phyloP scores from a whole-genome alignment of 306 rosid species.

The Citrullus amarus region DNA sequence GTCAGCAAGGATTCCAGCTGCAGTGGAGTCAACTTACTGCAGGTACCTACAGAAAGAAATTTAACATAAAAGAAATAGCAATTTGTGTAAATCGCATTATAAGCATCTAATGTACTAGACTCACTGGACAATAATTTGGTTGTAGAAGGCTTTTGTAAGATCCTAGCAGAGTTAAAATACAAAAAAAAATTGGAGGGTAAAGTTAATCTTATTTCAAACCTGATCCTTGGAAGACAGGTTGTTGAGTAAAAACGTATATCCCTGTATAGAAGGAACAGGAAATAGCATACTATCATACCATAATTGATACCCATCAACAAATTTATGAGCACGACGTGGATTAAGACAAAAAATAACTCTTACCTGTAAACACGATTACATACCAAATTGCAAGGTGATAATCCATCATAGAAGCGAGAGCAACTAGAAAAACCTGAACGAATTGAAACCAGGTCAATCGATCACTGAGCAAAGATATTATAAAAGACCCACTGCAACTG shows the following conservation, averaged over 20 bases:
- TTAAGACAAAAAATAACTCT: conserved; percentile 11
- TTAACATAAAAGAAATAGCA: not conserved
- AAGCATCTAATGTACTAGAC: not conserved
- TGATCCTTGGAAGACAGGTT: conserved; percentile 56
- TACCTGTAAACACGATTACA: conserved; percentile 52
- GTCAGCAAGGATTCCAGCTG: conserved; percentile 77
- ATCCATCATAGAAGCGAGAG: conserved; percentile 60
- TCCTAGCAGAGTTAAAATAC: not conserved
- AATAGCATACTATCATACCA: conserved; percentile 7
- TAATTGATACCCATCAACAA: not conserved
- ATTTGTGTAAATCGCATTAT: conserved; percentile 11
- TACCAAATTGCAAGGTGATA: conserved; percentile 74
- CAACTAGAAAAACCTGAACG: conserved; percentile 67
- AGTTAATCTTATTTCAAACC: conserved; percentile 33
- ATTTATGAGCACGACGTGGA: not conserved
- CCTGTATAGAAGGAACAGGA: conserved; percentile 31
- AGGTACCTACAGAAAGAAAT: conserved; percentile 34
- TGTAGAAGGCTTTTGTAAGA: not conserved
- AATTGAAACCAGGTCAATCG: conserved; percentile 6
- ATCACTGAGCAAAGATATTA: conserved; percentile 7
- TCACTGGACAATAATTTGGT: not conserved
- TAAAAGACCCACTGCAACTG: not conserved
- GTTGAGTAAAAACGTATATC: conserved; percentile 62
- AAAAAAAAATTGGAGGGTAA: not conserved
- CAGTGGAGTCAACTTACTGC: conserved; percentile 69